These are phyloP conservation scores for Neurospora hispaniola DNA, from an alignment of 495 filamentous ascomycete genomes.

Conservation along the genomic window DNA sequence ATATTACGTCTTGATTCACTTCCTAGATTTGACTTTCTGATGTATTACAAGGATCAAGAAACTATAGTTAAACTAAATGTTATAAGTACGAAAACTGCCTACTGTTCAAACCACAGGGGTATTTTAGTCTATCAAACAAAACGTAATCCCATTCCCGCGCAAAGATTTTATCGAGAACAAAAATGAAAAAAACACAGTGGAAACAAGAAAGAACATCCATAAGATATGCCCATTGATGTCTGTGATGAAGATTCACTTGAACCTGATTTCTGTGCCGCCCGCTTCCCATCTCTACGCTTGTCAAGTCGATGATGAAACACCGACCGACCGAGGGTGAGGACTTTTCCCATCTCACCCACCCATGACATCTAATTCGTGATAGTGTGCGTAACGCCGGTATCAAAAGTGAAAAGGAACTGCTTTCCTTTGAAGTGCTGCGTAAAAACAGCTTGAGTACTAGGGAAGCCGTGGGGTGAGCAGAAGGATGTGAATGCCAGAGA, in stretches of 20 bases:
- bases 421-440: background rate
- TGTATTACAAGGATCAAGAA: too few relatives aligned
- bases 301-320: background rate
- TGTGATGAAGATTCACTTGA: background rate
- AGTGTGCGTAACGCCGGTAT: background rate
- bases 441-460: background rate
- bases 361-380: background rate
- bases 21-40: too few relatives aligned
- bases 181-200: background rate
- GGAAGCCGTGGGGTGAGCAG: background rate
- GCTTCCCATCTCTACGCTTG: background rate
- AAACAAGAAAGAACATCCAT: background rate
- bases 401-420: background rate
- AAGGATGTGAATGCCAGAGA: background rate
- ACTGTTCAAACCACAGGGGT: background rate
- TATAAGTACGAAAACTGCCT: background rate
- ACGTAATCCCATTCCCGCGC: background rate
- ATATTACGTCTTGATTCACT: too few relatives aligned
- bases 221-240: background rate
- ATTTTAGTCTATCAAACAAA: background rate
- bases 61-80: background rate
- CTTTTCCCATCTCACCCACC: background rate
- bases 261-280: background rate
- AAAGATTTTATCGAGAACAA: background rate
- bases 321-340: background rate